Conservation (phyloP, 345 rosid species). For the Firmiana major region DNA sequence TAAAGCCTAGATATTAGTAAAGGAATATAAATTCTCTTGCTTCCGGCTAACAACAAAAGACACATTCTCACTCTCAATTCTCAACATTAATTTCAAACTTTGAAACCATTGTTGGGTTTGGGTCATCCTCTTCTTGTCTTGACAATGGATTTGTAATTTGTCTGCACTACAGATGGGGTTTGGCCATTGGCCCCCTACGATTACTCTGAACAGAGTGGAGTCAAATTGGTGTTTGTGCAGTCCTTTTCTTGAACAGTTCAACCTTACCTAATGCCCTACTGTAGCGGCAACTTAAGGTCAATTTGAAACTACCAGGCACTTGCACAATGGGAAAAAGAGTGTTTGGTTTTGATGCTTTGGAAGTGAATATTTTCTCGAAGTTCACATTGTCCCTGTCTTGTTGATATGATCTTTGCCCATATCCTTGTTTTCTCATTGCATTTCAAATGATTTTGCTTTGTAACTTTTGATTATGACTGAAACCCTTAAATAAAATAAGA, state of each 20-base stretch:
- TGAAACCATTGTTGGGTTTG: background rate
- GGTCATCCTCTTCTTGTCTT: slow-evolving; percentile 10
- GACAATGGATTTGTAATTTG: background rate
- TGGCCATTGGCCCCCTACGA: background rate
- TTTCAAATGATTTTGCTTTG: background rate
- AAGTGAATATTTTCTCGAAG: slow-evolving; percentile 5
- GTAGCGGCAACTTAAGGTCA: background rate
- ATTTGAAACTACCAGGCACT: background rate
- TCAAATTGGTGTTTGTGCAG: slow-evolving; percentile 14
- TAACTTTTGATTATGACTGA: background rate
- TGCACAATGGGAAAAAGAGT: background rate
- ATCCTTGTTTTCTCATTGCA: background rate
- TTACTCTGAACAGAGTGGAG: background rate
- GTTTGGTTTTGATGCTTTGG: background rate
- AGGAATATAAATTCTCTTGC: slow-evolving; percentile 7
- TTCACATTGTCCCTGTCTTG: background rate
- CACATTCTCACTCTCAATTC: background rate
- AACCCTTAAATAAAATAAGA: no score
- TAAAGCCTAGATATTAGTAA: slow-evolving; percentile 20
- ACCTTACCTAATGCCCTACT: background rate
- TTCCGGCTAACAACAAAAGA: slow-evolving; percentile 7
- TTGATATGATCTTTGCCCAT: background rate
- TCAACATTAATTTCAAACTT: background rate
- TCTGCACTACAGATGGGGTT: background rate
- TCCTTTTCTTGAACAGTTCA: slow-evolving; percentile 1